Evolutionary conservation across 2,329 filamentous ascomycete species (phyloP).

Genomic region (Exserohilum turcica): DNA sequence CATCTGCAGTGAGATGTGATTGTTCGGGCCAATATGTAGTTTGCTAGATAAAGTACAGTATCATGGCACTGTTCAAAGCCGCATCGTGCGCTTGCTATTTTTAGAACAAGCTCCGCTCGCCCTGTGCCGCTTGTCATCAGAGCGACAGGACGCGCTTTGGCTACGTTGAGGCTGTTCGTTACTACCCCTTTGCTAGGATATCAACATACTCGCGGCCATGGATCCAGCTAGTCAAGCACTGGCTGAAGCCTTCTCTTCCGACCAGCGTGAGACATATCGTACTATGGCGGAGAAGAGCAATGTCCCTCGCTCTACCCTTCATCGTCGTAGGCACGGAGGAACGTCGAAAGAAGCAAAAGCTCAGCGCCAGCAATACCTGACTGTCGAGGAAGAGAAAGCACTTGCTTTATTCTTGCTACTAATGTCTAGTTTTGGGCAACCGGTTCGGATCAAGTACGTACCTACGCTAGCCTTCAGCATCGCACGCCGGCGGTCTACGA

Average conservation of each 20-base stretch:
- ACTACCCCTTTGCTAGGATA: neutral
- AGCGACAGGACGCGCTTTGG: neutral
- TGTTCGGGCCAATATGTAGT: neutral
- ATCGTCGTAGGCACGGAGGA: neutral
- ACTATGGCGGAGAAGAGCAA: constrained; percentile 2
- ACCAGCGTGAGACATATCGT: constrained; percentile 19
- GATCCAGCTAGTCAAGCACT: constrained; percentile 20
- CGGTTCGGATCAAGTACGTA: constrained; percentile 26
- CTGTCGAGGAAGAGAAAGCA: neutral
- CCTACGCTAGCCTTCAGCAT: constrained; percentile 16
- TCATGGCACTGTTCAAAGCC: neutral
- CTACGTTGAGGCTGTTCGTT: neutral
- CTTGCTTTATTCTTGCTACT: neutral
- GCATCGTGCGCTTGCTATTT: neutral
- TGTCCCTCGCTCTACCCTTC: neutral
- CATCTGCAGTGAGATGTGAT: neutral
- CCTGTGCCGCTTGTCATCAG: neutral
- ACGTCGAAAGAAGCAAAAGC: constrained; percentile 1
- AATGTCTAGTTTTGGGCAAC: constrained; percentile 21
- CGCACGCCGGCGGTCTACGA: constrained; percentile 21
- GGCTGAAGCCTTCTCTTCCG: constrained; percentile 17
- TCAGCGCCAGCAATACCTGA: constrained; percentile 12
- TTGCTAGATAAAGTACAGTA: neutral
- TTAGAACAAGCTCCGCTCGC: neutral
- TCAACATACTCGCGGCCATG: neutral